Conservation (phyloP, 495 filamentous ascomycete genomes). For the Aspergillus kassunensis region DNA sequence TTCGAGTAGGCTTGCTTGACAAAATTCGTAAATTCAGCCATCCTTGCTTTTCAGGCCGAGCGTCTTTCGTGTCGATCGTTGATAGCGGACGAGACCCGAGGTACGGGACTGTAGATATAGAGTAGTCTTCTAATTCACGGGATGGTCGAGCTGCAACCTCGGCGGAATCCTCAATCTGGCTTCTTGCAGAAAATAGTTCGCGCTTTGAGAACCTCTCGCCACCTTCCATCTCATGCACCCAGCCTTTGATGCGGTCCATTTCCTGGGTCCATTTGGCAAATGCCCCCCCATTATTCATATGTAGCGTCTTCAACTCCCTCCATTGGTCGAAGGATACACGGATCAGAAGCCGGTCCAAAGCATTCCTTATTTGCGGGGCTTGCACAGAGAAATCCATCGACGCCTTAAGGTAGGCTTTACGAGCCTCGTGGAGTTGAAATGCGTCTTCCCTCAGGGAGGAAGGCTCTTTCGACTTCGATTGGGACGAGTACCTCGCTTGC, state of each 20-base stretch:
- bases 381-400: conserved; percentile 90
- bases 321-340: conserved; percentile 80
- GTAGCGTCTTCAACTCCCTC: conserved; percentile 68
- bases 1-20: conserved; percentile 82
- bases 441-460: conserved; percentile 90
- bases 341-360: conserved; percentile 82
- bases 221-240: conserved; percentile 88
- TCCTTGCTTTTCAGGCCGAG: conserved; percentile 76
- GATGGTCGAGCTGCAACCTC: conserved; percentile 70
- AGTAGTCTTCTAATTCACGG: conserved; percentile 90
- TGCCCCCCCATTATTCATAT: conserved; percentile 52
- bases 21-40: conserved; percentile 84
- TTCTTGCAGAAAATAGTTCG: conserved; percentile 73
- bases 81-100: conserved; percentile 69
- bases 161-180: conserved; percentile 78
- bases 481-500: conserved; percentile 71
- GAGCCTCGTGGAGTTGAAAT: conserved; percentile 90
- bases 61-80: conserved; percentile 40
- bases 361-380: conserved; percentile 74
- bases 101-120: conserved; percentile 78
- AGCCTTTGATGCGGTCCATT: conserved; percentile 85
- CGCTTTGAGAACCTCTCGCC: conserved; percentile 72
- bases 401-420: conserved; percentile 84
- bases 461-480: conserved; percentile 90
- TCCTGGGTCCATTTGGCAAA: conserved; percentile 66